Evolutionary conservation across 192 early-diverging fungal genomes (phyloP).

Genomic region (Paraglomus brasilianum): DNA sequence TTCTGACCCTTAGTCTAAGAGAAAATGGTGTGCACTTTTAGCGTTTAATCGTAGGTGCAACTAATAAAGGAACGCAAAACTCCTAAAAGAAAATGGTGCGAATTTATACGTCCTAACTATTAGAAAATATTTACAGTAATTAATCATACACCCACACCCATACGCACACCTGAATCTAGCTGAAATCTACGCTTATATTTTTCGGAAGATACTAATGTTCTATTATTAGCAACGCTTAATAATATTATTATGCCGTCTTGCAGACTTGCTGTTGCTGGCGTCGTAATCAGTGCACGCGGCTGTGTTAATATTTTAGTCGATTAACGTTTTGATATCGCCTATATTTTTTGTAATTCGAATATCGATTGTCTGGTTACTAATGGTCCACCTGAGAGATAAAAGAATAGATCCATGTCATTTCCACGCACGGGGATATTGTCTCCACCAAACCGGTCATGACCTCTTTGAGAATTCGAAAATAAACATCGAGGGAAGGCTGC

Average conservation of each 20-base stretch:
- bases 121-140: too few species aligned
- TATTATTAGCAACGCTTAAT: too few species aligned
- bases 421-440: not conserved
- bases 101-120: not conserved
- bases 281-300: too few species aligned
- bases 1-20: not conserved
- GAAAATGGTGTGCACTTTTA: not conserved
- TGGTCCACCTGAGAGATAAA: not conserved
- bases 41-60: too few species aligned
- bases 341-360: not conserved
- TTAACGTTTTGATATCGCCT: not conserved
- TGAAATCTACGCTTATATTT: too few species aligned
- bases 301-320: too few species aligned
- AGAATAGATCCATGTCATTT: conserved; percentile 25
- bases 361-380: not conserved
- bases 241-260: too few species aligned
- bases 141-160: too few species aligned
- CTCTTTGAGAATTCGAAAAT: not conserved
- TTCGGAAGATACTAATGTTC: too few species aligned
- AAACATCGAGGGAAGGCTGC: not conserved
- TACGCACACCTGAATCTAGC: too few species aligned
- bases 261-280: too few species aligned
- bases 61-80: too few species aligned
- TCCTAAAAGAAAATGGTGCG: not conserved
- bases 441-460: not conserved